Evolutionary conservation across 2,329 filamentous ascomycete species (phyloP).

Genomic region (Rutstroemia sp.): DNA sequence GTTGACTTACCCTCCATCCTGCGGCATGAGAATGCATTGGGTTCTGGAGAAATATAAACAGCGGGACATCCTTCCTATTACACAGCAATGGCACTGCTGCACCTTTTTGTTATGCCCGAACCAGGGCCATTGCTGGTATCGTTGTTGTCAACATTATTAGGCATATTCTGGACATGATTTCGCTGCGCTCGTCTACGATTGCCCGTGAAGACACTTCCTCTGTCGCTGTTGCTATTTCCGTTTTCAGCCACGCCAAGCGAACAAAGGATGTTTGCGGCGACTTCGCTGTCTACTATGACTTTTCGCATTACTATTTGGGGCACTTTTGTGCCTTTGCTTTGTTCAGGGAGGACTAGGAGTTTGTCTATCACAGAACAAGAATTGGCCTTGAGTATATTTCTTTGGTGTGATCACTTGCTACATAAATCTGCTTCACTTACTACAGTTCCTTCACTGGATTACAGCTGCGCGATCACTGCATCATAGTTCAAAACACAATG

Average conservation of each 20-base stretch:
- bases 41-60: constrained; percentile 25
- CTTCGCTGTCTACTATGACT: not conserved
- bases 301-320: not conserved
- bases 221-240: not conserved
- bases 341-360: not conserved
- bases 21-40: constrained; percentile 31
- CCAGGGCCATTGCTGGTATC: not conserved
- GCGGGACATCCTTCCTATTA: constrained; percentile 19
- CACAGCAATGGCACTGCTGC: not conserved
- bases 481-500: not conserved
- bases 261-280: constrained; percentile 7
- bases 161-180: no score
- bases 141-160: not conserved
- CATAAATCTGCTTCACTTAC: not conserved
- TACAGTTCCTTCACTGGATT: not conserved
- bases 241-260: not conserved
- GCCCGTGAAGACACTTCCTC: not conserved
- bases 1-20: constrained; percentile 54
- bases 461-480: not conserved
- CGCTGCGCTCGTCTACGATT: not conserved
- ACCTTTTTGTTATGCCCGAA: not conserved
- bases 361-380: no score
- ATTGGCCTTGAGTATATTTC: not conserved
- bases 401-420: not conserved
- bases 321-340: not conserved